These are phyloP conservation scores for Bryum argenteum DNA, from an alignment of 225 moss, liverwort and hornwort genomes.

Conservation along the genomic window DNA sequence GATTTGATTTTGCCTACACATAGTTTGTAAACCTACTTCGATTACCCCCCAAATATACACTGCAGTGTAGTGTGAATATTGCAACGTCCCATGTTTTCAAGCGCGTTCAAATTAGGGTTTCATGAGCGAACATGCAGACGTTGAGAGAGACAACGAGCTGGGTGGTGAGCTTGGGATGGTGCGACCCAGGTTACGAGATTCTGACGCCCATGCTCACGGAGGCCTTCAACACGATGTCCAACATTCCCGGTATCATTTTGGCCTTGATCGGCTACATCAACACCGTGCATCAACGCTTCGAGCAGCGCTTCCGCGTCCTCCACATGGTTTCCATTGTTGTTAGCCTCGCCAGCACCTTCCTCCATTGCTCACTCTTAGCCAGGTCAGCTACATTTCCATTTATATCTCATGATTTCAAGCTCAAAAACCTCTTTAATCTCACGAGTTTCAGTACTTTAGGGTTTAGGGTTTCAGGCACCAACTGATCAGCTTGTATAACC, in stretches of 20 bases:
- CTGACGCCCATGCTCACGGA: constrained; percentile 58
- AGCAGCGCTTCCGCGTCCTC: constrained; percentile 63
- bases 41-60: too few relatives aligned
- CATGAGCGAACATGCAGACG: not conserved
- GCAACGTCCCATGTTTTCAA: not conserved
- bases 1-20: too few relatives aligned
- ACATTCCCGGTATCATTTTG: constrained; percentile 64
- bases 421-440: too few relatives aligned
- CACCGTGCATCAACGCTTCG: constrained; percentile 66
- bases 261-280: constrained; percentile 64
- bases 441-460: too few relatives aligned
- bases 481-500: too few relatives aligned
- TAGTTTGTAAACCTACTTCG: too few relatives aligned
- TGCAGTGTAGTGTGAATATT: too few relatives aligned
- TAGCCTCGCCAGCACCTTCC: constrained; percentile 61
- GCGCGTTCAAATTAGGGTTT: constrained; percentile 16
- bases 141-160: not conserved
- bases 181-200: constrained; percentile 53
- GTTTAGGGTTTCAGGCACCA: too few relatives aligned
- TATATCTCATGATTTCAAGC: too few relatives aligned
- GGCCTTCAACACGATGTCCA: constrained; percentile 66
- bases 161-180: constrained; percentile 46
- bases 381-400: constrained; percentile 44
- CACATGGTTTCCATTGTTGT: constrained; percentile 61
- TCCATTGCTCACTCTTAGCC: constrained; percentile 63